Evolutionary conservation across 2,329 filamentous ascomycete species (phyloP).

Genomic region (Macrophomina phaseolina): DNA sequence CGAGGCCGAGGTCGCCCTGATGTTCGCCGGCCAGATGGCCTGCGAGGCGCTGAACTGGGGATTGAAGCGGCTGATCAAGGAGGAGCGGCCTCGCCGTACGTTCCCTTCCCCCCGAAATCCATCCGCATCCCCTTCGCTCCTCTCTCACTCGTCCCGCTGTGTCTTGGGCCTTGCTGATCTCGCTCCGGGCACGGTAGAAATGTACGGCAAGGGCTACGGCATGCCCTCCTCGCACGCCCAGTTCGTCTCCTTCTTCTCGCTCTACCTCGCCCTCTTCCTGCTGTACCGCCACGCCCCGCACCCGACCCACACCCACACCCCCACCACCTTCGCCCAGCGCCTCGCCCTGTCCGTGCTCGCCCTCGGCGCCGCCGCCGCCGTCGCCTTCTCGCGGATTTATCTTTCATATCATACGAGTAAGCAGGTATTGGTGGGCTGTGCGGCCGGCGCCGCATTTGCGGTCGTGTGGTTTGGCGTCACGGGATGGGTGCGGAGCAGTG

Average conservation of each 20-base stretch:
- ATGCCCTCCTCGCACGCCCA: constrained; percentile 97
- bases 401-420: constrained; percentile 88
- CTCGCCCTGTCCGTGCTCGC: constrained; percentile 54
- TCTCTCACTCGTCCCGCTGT: not conserved
- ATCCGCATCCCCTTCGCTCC: not conserved
- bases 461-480: constrained; percentile 80
- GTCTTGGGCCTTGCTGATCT: constrained; percentile 15
- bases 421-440: constrained; percentile 83
- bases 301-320: constrained; percentile 55
- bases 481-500: constrained; percentile 66
- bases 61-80: constrained; percentile 89
- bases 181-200: constrained; percentile 52
- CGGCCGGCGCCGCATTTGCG: constrained; percentile 73
- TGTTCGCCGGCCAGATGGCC: constrained; percentile 88
- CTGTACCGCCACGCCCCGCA: constrained; percentile 71
- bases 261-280: constrained; percentile 84
- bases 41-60: constrained; percentile 92
- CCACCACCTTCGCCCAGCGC: constrained; percentile 68
- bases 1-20: constrained; percentile 85
- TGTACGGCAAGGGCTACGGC: constrained; percentile 90
- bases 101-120: constrained; percentile 20
- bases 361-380: constrained; percentile 49
- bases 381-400: constrained; percentile 86
- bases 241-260: constrained; percentile 89
- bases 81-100: constrained; percentile 83